Evolutionary conservation across 768 basidiomycete genomes (phyloP), one percentile per base, ranked within the genome.

Genomic region (Boletus rex-veris): DNA sequence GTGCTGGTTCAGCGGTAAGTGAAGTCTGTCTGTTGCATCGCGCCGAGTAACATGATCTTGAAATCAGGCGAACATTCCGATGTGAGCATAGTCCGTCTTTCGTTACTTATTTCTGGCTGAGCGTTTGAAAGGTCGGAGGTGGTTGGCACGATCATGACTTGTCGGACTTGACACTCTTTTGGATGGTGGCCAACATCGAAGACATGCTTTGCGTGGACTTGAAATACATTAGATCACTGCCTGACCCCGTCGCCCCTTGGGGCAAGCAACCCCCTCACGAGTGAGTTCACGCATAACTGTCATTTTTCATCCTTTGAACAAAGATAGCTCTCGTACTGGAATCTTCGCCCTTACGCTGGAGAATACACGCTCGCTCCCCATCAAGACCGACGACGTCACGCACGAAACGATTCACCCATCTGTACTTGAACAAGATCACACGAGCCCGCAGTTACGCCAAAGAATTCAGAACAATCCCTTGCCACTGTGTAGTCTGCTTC

Each of bases 1-100:
- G 83, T 85, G 82, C 58, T 90, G 88, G 87, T 90, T 90, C 63
- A 69, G 78, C 49, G 87, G 86, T 81, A 62, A 62, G 75, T 48
- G 42, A 43, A 21, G 11, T n/a, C 21, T 5, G 15, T 16, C 8
- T 18, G 14, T 18, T 21, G 36, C n/a, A 36, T 45, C 39, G 16
- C 3, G 15, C 19, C 39, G 18, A 59, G 16, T 45, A 39, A 53
- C 41, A 14, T 30, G 45, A 60, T 61, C 58, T 48, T 44, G 14
- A 49, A 48, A 48, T 35, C 26, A 72, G 71, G 69, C 50, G 59
- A 74, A 16, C 57, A 66, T 49, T 64, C 68, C 16, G 65, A 63
- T 45, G 59, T 55, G 33, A 55, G 51, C 46, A 37, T n/a, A 43
- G 8, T 24, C 16, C 19, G 10, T 48, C 21, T 36, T 16, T n/a